A percentile compares a stretch with the other conserved stretches of the same genome.
phyloP scores from a whole-genome alignment of 2,329 filamentous ascomycete genomes.

The Aspergillus persii region DNA sequence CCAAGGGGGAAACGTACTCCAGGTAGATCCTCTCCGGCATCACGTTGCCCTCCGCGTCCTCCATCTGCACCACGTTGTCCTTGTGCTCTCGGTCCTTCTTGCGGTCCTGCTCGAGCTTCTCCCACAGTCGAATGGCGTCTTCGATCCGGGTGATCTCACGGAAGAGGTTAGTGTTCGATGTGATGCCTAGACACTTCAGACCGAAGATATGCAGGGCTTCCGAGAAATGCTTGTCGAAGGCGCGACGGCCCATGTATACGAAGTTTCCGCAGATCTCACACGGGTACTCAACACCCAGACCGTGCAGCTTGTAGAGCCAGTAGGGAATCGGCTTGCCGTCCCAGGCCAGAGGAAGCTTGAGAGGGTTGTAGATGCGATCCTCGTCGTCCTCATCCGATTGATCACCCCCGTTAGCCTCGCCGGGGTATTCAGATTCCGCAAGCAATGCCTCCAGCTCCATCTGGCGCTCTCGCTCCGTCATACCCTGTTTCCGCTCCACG shows the following conservation, averaged over 20 bases:
- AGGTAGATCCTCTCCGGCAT: conserved; percentile 99
- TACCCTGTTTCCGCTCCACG: conserved; percentile 92
- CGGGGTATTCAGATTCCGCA: conserved; percentile 52
- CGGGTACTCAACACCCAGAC: conserved; percentile 87
- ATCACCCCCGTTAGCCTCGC: conserved; percentile 45
- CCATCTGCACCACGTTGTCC: conserved; percentile 94
- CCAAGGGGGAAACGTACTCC: conserved; percentile 51
- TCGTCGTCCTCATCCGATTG: conserved; percentile 74
- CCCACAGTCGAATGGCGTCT: conserved; percentile 84
- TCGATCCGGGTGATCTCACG: conserved; percentile 91
- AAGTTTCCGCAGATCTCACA: conserved; percentile 98
- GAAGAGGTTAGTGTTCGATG: conserved; percentile 78
- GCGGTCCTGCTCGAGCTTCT: conserved; percentile 85
- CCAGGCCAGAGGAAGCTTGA: conserved; percentile 95
- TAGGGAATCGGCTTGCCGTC: conserved; percentile 98
- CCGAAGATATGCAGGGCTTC: conserved; percentile 92
- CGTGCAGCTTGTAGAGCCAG: conserved; percentile 97
- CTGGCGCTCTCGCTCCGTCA: conserved; percentile 94
- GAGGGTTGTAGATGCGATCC: conserved; percentile 91
- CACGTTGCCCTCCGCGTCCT: conserved; percentile 94
- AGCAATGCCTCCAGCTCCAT: conserved; percentile 90
- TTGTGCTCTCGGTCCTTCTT: conserved; percentile 73
- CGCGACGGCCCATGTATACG: conserved; percentile 95
- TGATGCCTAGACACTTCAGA: conserved; percentile 89
- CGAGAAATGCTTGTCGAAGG: conserved; percentile 98